These are phyloP conservation scores for Rosa hybrid DNA, from an alignment of 331 rosid genomes.

Conservation along the genomic window DNA sequence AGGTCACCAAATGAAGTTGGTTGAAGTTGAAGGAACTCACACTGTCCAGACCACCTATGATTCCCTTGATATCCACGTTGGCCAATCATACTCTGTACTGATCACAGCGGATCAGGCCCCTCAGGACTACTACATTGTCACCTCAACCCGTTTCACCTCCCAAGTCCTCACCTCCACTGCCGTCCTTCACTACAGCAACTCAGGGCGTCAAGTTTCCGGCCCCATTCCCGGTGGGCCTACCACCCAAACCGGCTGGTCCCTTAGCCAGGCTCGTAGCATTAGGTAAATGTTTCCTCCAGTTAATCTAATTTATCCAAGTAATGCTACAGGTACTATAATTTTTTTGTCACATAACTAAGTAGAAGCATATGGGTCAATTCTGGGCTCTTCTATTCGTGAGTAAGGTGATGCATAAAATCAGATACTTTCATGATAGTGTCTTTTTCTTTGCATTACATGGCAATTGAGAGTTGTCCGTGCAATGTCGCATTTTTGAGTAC, in stretches of 20 bases:
- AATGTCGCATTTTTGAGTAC: too few relatives aligned
- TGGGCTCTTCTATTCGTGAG: too few relatives aligned
- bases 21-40: constrained; percentile 96
- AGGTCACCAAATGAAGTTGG: constrained; percentile 69
- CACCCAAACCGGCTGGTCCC: constrained; percentile 65
- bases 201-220: constrained; percentile 48
- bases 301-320: background rate
- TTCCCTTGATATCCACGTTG: constrained; percentile 81
- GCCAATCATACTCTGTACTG: constrained; percentile 88
- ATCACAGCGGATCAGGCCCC: constrained; percentile 82
- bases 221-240: constrained; percentile 73
- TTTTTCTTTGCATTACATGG: too few relatives aligned
- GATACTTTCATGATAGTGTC: too few relatives aligned
- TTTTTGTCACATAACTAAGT: background rate
- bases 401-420: too few relatives aligned
- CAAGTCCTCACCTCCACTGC: constrained; percentile 56
- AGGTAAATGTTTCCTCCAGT: constrained; percentile 30
- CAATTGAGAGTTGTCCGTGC: too few relatives aligned
- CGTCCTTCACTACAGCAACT: constrained; percentile 63
- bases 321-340: background rate
- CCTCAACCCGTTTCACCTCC: constrained; percentile 65
- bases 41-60: constrained; percentile 68
- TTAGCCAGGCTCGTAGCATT: constrained; percentile 77
- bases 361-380: background rate
- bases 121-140: constrained; percentile 63